Base-by-base conservation (phyloP, 495 filamentous ascomycete genomes). In the Immersiella caudata region DNA sequence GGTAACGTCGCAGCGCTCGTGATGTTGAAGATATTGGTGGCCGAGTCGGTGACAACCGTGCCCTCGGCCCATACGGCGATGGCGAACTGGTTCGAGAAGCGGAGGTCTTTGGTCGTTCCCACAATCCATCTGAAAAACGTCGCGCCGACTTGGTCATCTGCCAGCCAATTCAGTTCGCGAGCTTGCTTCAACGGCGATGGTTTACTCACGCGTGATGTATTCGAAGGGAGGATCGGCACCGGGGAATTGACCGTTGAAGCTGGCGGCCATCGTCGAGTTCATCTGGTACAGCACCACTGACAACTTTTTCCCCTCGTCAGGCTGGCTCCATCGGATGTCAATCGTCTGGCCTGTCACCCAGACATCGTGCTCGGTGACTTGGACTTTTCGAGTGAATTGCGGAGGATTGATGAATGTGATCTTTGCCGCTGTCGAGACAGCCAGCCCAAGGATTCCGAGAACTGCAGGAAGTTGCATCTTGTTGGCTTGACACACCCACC, bases 241-340 rank as follows among this genome's bases (percentile, higher is more conserved):
- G 6, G 56, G 56, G 8, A 59, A 59, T 16, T 59, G 26, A 0
- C 56, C 56, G 56, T 18, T 59, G 27, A 20, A 59, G 26, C 20
- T 29, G 24, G 12, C 26, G 2, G 18, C 16, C 26, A 59, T 33
- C 3, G 56, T 27, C 1, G 5, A 7, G 11, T 35, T 59, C 26
- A 59, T 59, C 26, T 59, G 56, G 26, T 59, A 59, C 7, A 59
- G 25, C 16, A 59, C 56, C 16, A 59, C 56, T 1, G 56, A 59
- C 5, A 59, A 6, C 1, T 29, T 26, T 20, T 33, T 33, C 12
- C 29, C 29, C 20, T 26, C 16, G 6, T 59, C 56, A 2, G 56
- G 56, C 56, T 18, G 25, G 21, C 21, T 35, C 56, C 56, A 59
- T 24, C 11, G 16, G 9, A 59, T 8, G 56, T 59, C 26, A 16